Base-by-base conservation (phyloP, 305 asterid species). In the Stenogyne calaminthoides region DNA sequence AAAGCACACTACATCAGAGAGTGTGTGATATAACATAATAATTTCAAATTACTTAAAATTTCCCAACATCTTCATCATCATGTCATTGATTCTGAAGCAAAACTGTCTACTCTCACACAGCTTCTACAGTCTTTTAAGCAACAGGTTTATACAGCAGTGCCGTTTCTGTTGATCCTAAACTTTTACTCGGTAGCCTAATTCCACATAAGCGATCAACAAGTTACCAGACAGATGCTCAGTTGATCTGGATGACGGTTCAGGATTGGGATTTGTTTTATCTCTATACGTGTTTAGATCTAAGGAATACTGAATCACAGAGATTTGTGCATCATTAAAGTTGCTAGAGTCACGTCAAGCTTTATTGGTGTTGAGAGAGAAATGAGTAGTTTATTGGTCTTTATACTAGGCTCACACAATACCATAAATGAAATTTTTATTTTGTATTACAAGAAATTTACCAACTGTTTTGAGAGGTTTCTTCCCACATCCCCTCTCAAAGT, bases 81-180 rank as follows among this genome's bases (percentile, higher is more conserved):
- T 12, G 8, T 47, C 54, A 47, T 47, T n/a, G 7, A 47, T 14
- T 47, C 54, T 47, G 54, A 47, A 47, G 54, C 42, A 70, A 34
- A 58, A 42, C 42, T 58, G 9, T 25, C 39, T 14, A 7, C 16
- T 36, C 6, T 37, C 36, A 69, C 14, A 69, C 2, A 39, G 19
- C 57, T 51, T 40, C 44, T n/a, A 7, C 22, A 20, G 27, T 32
- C 49, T 29, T 58, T 70, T 70, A 18, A 58, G 75, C 59, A 25
- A 57, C 9, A 14, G 39, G 34, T 0, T 49, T 14, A 2, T 51
- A 44, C 10, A 51, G 57, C 52, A 7, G 27, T 16, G 10, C 27
- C 34, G 9, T 27, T 46, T 11, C 15, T 25, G 8, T 44, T 64
- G 39, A 51, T 64, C 10, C 67, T 7, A 5, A 8, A 34, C 11